Base-by-base conservation (phyloP, 768 basidiomycete genomes). In the Pholiota conissans region DNA sequence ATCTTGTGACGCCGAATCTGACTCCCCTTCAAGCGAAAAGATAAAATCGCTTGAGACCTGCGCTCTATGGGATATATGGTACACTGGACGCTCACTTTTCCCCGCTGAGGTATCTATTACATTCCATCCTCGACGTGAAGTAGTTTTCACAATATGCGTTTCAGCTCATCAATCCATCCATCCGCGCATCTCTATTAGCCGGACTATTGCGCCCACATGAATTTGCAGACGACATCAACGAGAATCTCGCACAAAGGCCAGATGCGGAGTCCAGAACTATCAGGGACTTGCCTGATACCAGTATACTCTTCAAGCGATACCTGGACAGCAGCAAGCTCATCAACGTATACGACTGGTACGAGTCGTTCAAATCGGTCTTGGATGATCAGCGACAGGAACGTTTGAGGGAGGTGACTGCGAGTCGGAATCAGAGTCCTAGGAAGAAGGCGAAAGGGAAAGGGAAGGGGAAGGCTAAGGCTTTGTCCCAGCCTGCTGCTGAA, bases 311-410 rank as follows among this genome's bases (percentile, higher is more conserved):
- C 74, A 75, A 74, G 47, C 79, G 90, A 20, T 94, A 92, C 71
- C 76, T 87, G 40, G 87, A 92, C 64, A 88, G 89, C 47, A 90
- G 90, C 45, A 86, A 81, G 72, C 82, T 89, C 83, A 84, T 94
- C 71, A 94, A 94, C 66, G 80, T 92, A 2, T 93, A 90, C 67
- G 93, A 95, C 69, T 93, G 91, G 93, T 93, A 85, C 65, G 86
- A 90, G 62, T 82, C 87, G 22, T 95, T 94, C 69, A 78, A 82
- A 29, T 69, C 77, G 20, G 87, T 83, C 29, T 70, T 93, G 52
- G 90, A 91, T 67, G 73, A 72, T 0, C 89, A 89, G 71, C 67
- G 72, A n/a, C 51, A 65, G 59, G 63, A 72, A 13, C 53, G 69
- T 11, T 10, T 20, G 7, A 63, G 62, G 53, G 48, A 59, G 32